These are phyloP conservation scores for Rhinocladiella mackenziei DNA, from an alignment of 2,329 filamentous ascomycete genomes.

Conservation along the genomic window DNA sequence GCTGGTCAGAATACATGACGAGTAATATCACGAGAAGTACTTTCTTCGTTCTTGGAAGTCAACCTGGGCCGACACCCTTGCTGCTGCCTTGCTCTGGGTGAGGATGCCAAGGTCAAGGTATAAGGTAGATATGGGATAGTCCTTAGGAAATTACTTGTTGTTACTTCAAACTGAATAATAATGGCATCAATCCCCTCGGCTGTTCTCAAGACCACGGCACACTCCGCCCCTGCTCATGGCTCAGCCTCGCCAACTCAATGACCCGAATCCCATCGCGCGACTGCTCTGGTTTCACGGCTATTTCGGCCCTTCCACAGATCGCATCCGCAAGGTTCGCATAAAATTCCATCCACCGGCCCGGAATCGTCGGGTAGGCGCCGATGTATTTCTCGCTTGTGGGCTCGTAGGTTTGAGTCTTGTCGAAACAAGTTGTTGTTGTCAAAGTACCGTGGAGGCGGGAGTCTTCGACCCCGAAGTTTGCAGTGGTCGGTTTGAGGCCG, in stretches of 20 bases:
- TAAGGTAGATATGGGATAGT: background rate
- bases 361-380: conserved; percentile 17
- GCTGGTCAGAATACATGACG: no score
- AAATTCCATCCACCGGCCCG: conserved; percentile 22
- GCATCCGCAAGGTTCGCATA: conserved; percentile 21
- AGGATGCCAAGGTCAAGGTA: no score
- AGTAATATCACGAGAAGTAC: no score
- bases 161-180: background rate
- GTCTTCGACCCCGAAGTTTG: conserved; percentile 62
- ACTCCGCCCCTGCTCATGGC: conserved; percentile 5
- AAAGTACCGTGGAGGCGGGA: conserved; percentile 56
- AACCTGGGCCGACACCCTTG: no score
- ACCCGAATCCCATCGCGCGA: conserved; percentile 19
- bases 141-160: background rate
- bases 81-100: no score
- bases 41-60: no score
- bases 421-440: conserved; percentile 29
- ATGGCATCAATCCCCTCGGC: background rate
- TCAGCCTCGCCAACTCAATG: conserved; percentile 22
- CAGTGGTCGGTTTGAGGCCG: conserved; percentile 57
- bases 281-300: conserved; percentile 18
- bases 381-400: conserved; percentile 6
- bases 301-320: conserved; percentile 5
- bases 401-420: conserved; percentile 9
- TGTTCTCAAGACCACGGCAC: conserved; percentile 10